Evolutionary conservation across 495 filamentous ascomycete species (phyloP).

Genomic region (Geopyxis carbonaria): DNA sequence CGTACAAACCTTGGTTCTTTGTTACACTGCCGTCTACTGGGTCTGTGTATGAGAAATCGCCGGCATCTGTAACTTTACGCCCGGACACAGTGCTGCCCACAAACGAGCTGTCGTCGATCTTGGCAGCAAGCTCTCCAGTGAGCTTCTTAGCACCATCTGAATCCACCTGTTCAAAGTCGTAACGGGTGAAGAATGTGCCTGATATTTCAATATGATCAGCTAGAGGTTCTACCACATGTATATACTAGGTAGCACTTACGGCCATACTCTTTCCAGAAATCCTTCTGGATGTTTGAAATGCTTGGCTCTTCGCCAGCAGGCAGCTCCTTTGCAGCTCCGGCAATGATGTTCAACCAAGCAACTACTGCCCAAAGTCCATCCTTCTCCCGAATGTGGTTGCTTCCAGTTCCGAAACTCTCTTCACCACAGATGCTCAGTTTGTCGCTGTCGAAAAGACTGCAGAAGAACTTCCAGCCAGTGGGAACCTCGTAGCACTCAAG

Average conservation of each 20-base stretch:
- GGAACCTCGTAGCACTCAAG: slow-evolving; percentile 90
- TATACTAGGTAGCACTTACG: slow-evolving; percentile 23
- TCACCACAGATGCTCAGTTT: slow-evolving; percentile 98
- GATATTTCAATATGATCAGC: not conserved
- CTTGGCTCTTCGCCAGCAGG: slow-evolving; percentile 52
- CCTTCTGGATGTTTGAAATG: slow-evolving; percentile 85
- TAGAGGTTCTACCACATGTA: not conserved
- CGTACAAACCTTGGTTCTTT: slow-evolving; percentile 89
- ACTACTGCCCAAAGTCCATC: slow-evolving; percentile 95
- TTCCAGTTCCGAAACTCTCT: slow-evolving; percentile 95
- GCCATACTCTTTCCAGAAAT: slow-evolving; percentile 94
- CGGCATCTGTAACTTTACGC: slow-evolving; percentile 54
- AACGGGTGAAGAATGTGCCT: slow-evolving; percentile 93
- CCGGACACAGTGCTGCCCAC: slow-evolving; percentile 64
- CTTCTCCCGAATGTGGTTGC: slow-evolving; percentile 98
- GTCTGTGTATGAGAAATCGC: slow-evolving; percentile 94
- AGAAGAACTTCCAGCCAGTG: slow-evolving; percentile 99
- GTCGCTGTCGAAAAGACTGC: slow-evolving; percentile 86
- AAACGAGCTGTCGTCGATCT: slow-evolving; percentile 51
- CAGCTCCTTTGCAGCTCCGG: slow-evolving; percentile 71
- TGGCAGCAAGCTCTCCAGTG: slow-evolving; percentile 53
- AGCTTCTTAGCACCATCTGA: slow-evolving; percentile 79
- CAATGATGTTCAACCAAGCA: slow-evolving; percentile 97
- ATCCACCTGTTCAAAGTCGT: slow-evolving; percentile 93
- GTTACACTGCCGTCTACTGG: slow-evolving; percentile 76